Evolutionary conservation across 2,329 filamentous ascomycete genomes (phyloP), one percentile per base, ranked within the genome.

Genomic region (Podosphaera fusca): DNA sequence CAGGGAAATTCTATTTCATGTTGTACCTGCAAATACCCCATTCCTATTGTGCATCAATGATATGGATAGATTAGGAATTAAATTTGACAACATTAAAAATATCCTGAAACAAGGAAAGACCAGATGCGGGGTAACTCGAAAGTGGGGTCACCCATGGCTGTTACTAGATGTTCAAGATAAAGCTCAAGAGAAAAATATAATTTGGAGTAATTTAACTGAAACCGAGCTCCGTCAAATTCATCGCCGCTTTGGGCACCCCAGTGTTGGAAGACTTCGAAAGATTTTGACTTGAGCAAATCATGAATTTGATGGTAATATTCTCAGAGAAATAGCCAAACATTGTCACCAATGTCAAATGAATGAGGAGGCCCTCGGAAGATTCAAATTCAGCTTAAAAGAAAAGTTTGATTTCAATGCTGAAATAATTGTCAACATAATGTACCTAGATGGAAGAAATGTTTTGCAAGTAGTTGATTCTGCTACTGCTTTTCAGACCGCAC

Each of bases 381-480:
- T 52, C 31, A 35, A 35, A 12, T 52, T 52, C 31, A 35, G 30
- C 5, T 35, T 35, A 10, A 35, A 33, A 38, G 45, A 56, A 21
- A 45, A 56, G 49, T 14, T 50, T 8, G 10, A 56, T 12, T 55
- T 56, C 35, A 58, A 58, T 29, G 51, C 56, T 30, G 31, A 55
- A n/a, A 40, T 57, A 2, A 52, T 59, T 38, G 47, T 57, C 31
- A 45, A 59, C 33, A 55, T 57, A 42, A 36, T 55, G 5, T 55
- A 55, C 55, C 53, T 59, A 30, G 50, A 52, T 30, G 21, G 52
- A 38, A 50, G 55, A 34, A 38, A 35, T 12, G 34, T 59, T 6
- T 8, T 59, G 21, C 46, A 59, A 34, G 47, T 57, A 31, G 47
- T 55, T 40, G 46, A 59, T 54, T 53, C 54, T 29, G 40, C 14